Evolutionary conservation across 2,329 filamentous ascomycete species (phyloP).

Genomic region (Rosellinia necatrix): DNA sequence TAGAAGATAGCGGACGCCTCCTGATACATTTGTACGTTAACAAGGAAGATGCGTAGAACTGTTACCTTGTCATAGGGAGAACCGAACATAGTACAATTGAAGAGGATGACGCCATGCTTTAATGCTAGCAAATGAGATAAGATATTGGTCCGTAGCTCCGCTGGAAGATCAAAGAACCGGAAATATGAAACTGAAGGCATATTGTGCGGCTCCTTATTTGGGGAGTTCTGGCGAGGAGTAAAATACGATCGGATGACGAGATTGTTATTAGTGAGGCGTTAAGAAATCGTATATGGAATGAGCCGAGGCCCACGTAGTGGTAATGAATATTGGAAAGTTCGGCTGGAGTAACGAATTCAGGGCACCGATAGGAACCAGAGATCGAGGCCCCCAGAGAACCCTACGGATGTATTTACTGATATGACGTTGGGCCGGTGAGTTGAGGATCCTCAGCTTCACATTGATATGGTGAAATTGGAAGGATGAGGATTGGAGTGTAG

Average conservation of each 20-base stretch:
- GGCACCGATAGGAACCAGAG: neutral
- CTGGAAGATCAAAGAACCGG: slow-evolving; percentile 40
- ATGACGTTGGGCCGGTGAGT: neutral
- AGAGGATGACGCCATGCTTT: slow-evolving; percentile 32
- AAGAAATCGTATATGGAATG: neutral
- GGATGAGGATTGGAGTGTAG: neutral
- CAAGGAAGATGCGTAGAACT: slow-evolving; percentile 36
- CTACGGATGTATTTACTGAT: neutral
- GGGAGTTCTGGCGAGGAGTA: neutral
- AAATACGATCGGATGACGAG: neutral
- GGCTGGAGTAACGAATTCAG: neutral
- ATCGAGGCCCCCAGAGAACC: neutral
- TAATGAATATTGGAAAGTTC: neutral
- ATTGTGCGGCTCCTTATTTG: neutral
- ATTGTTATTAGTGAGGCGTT: neutral
- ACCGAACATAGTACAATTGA: slow-evolving; percentile 30
- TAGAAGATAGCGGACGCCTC: slow-evolving; percentile 42
- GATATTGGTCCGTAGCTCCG: slow-evolving; percentile 36
- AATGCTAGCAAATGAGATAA: slow-evolving; percentile 36
- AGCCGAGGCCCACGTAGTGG: too few relatives aligned
- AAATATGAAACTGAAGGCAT: slow-evolving; percentile 30
- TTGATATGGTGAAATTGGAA: neutral
- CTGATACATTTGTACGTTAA: slow-evolving; percentile 41
- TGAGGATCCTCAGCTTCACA: neutral
- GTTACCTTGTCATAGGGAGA: slow-evolving; percentile 17